A percentile compares a stretch with the other conserved stretches of the same genome.
These are phyloP conservation scores for Marasmius tenuissimus DNA, from an alignment of 1,284 basidiomycete species.

Conservation along the genomic window DNA sequence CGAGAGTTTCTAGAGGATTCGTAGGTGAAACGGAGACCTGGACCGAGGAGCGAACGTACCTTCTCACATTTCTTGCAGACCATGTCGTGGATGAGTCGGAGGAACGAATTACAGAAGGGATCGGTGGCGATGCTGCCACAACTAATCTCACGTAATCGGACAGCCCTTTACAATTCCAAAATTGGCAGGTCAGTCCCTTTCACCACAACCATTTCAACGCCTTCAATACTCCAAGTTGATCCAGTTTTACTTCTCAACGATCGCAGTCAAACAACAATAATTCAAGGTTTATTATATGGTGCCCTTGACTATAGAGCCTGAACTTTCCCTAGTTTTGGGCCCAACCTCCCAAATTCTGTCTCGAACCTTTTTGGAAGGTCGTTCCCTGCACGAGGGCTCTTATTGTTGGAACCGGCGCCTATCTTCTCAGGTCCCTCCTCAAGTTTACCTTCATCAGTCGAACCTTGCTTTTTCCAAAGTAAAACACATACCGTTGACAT, in stretches of 20 bases:
- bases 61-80: constrained; percentile 78
- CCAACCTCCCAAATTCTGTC: constrained; percentile 31
- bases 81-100: constrained; percentile 40
- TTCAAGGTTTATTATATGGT: background rate
- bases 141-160: constrained; percentile 10
- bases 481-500: constrained; percentile 57
- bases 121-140: constrained; percentile 3
- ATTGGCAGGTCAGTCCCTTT: background rate
- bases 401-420: constrained; percentile 39
- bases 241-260: background rate
- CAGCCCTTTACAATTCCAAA: background rate
- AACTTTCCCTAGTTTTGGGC: constrained; percentile 29
- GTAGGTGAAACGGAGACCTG: constrained; percentile 13
- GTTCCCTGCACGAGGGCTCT: constrained; percentile 40
- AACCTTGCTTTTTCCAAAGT: constrained; percentile 31
- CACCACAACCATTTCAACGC: background rate
- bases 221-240: background rate
- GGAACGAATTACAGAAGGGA: background rate
- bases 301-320: background rate
- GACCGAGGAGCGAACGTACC: constrained; percentile 37
- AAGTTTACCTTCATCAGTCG: constrained; percentile 27
- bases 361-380: constrained; percentile 32
- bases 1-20: constrained; percentile 67
- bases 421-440: constrained; percentile 22
- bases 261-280: background rate